Evolutionary conservation across 164 flowering plant genomes (phyloP).

Genomic region (Sextonia rubra): DNA sequence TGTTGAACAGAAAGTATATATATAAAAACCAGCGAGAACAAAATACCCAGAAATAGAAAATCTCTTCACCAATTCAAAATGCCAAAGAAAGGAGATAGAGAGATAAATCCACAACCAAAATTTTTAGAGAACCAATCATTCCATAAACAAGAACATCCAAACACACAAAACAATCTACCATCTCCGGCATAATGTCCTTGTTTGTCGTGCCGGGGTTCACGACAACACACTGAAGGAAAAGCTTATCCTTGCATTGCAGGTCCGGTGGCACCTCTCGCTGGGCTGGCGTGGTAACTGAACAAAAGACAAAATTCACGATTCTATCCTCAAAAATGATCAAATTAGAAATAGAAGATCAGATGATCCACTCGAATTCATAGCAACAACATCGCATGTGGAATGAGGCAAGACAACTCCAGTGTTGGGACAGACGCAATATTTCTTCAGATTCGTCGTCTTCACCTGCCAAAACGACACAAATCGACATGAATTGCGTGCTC

Average conservation of each 20-base stretch:
- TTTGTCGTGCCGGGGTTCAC: slow-evolving; percentile 44
- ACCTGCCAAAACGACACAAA: slow-evolving; percentile 31
- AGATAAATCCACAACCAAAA: slow-evolving; percentile 2
- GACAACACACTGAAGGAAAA: slow-evolving; percentile 64
- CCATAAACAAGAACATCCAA: background rate
- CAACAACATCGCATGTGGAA: slow-evolving; percentile 59
- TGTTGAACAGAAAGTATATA: too few relatives aligned
- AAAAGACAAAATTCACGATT: too few relatives aligned
- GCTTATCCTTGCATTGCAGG: slow-evolving; percentile 85
- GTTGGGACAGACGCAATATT: slow-evolving; percentile 80
- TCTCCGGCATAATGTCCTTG: slow-evolving; percentile 67
- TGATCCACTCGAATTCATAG: slow-evolving; percentile 15
- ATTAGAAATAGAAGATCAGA: background rate
- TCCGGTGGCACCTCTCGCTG: slow-evolving; percentile 59
- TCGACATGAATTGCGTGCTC: background rate
- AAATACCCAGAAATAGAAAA: background rate
- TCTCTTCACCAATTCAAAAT: too few relatives aligned
- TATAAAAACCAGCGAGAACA: background rate
- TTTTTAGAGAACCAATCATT: background rate
- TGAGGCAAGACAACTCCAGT: slow-evolving; percentile 68
- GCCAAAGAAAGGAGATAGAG: too few relatives aligned
- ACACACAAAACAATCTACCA: slow-evolving; percentile 34
- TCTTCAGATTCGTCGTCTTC: slow-evolving; percentile 84
- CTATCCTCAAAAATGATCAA: background rate
- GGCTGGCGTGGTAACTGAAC: slow-evolving; percentile 74